Percentiles rank a stretch among this genome's conserved stretches.
Evolutionary conservation across 495 filamentous ascomycete species (phyloP).

Genomic region (Penicillium nucicola): DNA sequence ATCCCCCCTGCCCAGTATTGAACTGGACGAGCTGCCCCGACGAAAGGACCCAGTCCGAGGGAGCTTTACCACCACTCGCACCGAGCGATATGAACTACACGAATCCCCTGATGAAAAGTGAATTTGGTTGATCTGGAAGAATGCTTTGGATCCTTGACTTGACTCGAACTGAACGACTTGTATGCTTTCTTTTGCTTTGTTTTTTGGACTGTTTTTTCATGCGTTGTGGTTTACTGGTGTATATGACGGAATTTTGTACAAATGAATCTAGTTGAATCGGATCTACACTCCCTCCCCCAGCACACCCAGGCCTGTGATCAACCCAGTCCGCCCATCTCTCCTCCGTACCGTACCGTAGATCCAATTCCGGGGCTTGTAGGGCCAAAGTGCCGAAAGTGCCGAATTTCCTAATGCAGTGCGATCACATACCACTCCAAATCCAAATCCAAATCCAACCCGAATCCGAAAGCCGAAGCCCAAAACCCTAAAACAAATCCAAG

Average conservation of each 20-base stretch:
- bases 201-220: neutral
- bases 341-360: too few species aligned
- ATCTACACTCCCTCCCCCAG: neutral
- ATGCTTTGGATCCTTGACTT: neutral
- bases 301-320: too few species aligned
- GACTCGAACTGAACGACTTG: neutral
- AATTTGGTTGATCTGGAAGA: neutral
- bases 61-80: constrained; percentile 21
- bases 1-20: constrained; percentile 18
- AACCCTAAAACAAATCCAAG: too few species aligned
- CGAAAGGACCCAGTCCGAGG: constrained; percentile 9
- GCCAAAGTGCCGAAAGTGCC: too few species aligned
- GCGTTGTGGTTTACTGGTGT: neutral
- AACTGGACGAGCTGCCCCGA: neutral
- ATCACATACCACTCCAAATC: too few species aligned
- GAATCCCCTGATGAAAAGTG: constrained; percentile 31
- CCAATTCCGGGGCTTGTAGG: too few species aligned
- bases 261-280: neutral
- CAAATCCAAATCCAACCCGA: too few species aligned
- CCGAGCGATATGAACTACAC: constrained; percentile 29
- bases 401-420: too few species aligned
- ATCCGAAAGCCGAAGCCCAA: too few species aligned
- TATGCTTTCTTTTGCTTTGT: too few species aligned
- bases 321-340: too few species aligned
- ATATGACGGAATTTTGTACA: neutral